Conservation (phyloP, 169 alveolate species). For the Sarcocystis neurona region DNA sequence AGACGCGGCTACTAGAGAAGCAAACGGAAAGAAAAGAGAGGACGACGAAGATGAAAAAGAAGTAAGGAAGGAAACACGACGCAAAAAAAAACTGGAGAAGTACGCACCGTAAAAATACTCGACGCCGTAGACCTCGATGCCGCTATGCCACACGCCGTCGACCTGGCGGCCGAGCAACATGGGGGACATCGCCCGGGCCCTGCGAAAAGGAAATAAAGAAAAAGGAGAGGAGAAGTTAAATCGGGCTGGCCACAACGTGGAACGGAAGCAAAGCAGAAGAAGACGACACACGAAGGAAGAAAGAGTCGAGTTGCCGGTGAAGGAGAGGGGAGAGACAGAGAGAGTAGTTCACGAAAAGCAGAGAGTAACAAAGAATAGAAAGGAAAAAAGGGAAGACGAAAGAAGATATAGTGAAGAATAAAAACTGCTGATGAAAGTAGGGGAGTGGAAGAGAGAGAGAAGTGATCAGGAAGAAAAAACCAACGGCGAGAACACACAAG, state of each 20-base stretch:
- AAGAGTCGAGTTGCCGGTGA: no score
- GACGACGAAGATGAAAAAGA: neutral
- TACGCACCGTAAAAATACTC: constrained; percentile 91
- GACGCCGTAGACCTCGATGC: constrained; percentile 86
- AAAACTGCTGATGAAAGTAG: no score
- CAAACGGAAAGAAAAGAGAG: neutral
- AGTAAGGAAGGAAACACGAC: neutral
- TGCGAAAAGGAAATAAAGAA: neutral
- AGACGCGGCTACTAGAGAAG: no score
- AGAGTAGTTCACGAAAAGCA: no score
- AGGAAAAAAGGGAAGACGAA: no score
- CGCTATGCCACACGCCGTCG: constrained; percentile 97
- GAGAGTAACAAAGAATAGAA: no score
- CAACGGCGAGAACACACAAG: no score
- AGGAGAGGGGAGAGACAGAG: no score
- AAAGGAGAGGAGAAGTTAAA: neutral
- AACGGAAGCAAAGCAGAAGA: neutral
- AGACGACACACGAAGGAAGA: no score
- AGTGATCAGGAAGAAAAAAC: no score
- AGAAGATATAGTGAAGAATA: no score
- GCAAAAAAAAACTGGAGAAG: neutral
- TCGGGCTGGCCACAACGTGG: neutral
- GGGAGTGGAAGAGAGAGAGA: no score
- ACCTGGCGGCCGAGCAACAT: constrained; percentile 88
- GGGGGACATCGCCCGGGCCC: constrained; percentile 70